phyloP scores from a whole-genome alignment of 2,329 filamentous ascomycete genomes.

The Neofusicoccum laricinum region DNA sequence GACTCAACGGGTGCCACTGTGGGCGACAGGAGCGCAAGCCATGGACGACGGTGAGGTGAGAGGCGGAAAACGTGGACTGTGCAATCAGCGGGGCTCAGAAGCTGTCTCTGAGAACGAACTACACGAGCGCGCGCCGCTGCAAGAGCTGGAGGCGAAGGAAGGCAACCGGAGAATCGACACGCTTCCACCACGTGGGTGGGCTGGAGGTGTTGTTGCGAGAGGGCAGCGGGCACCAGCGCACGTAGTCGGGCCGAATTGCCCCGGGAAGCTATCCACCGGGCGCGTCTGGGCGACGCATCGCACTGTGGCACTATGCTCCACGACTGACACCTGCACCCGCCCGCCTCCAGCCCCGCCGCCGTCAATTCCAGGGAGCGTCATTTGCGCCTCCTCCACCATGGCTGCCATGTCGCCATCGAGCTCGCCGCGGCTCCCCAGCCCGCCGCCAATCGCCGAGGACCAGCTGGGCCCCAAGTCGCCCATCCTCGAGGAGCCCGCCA shows the following conservation, averaged over 20 bases:
- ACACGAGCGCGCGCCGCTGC: too few relatives aligned
- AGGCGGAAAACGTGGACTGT: too few relatives aligned
- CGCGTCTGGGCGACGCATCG: not conserved
- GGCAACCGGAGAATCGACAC: too few relatives aligned
- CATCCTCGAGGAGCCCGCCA: constrained; percentile 53
- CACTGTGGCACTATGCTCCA: not conserved
- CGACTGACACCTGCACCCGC: not conserved
- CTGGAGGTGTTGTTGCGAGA: too few relatives aligned
- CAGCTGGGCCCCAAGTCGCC: constrained; percentile 82
- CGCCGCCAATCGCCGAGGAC: constrained; percentile 90
- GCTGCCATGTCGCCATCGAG: constrained; percentile 57
- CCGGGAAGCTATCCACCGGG: not conserved
- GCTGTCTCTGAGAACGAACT: too few relatives aligned
- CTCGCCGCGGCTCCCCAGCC: constrained; percentile 90
- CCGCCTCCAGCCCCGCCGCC: not conserved
- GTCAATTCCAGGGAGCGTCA: constrained; percentile 8
- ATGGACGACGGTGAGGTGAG: too few relatives aligned
- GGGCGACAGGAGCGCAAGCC: too few relatives aligned
- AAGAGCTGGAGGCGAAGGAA: too few relatives aligned
- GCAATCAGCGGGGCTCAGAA: too few relatives aligned
- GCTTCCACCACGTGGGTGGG: too few relatives aligned
- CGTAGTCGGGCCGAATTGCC: not conserved
- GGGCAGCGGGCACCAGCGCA: too few relatives aligned
- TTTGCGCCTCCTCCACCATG: constrained; percentile 30
- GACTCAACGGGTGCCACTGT: too few relatives aligned